Conservation (phyloP, 163 green algal species). For the Trebouxia gelatinosa region DNA sequence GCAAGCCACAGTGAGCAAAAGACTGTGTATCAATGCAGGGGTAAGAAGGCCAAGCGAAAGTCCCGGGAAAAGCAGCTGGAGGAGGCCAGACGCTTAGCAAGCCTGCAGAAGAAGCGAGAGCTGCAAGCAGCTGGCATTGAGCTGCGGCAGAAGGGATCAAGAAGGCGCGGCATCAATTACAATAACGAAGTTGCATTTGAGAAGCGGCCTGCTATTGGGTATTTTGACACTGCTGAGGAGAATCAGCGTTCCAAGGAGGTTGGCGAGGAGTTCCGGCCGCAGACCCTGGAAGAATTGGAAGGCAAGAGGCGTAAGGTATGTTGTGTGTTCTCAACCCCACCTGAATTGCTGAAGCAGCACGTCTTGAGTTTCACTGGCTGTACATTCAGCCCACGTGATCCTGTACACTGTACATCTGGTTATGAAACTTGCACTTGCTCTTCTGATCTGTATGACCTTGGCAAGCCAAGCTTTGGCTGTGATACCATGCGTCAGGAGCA, state of each 20-base stretch:
- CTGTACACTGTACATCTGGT: neutral
- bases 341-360: neutral
- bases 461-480: neutral
- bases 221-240: constrained; percentile 90
- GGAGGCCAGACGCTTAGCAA: constrained; percentile 91
- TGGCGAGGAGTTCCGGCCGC: constrained; percentile 80
- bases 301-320: constrained; percentile 63
- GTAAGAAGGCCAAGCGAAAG: constrained; percentile 99
- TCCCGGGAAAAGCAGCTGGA: constrained; percentile 96
- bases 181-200: constrained; percentile 97
- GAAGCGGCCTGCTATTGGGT: constrained; percentile 80
- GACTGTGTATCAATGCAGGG: constrained; percentile 59
- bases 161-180: constrained; percentile 83
- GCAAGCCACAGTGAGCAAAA: neutral
- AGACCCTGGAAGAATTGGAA: constrained; percentile 90
- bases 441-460: no score
- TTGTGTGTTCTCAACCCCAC: neutral
- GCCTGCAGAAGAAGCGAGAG: constrained; percentile 97
- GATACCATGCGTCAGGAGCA: neutral
- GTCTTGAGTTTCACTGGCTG: neutral
- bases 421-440: no score
- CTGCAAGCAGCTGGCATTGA: constrained; percentile 87
- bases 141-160: constrained; percentile 50
- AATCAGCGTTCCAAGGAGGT: constrained; percentile 61
- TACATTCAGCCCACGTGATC: neutral